These are phyloP conservation scores for Suhomyces bokatorum DNA, from an alignment of 1,139 yeast genomes.

Conservation along the genomic window DNA sequence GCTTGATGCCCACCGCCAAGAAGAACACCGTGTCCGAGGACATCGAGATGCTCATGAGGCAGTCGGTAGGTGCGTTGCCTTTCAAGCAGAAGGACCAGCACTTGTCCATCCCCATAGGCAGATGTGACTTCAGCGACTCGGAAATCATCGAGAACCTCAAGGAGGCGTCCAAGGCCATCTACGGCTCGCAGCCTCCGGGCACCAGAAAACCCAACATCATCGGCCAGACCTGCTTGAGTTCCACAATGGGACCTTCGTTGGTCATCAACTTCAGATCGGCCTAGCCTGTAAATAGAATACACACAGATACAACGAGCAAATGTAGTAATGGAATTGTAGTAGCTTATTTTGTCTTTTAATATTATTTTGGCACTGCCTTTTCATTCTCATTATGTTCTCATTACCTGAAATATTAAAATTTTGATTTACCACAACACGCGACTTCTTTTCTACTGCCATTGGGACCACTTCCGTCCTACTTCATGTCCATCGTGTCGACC, in stretches of 20 bases:
- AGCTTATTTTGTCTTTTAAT: no score
- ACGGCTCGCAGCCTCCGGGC: conserved; percentile 56
- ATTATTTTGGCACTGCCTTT: no score
- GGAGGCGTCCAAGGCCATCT: conserved; percentile 67
- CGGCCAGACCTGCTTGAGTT: conserved; percentile 68
- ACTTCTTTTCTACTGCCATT: neutral
- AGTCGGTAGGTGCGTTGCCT: conserved; percentile 66
- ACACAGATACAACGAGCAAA: no score
- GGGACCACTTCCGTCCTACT: neutral
- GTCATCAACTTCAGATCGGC: conserved; percentile 51
- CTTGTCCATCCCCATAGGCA: conserved; percentile 72
- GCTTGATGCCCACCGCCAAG: conserved; percentile 84
- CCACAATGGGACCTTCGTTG: conserved; percentile 81
- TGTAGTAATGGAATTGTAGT: no score
- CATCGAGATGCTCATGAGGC: conserved; percentile 51
- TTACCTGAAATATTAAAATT: no score
- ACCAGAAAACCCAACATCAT: conserved; percentile 68
- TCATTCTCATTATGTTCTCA: no score
- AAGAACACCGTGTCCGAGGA: conserved; percentile 85
- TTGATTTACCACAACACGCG: neutral
- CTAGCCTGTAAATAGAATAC: conserved; percentile 9
- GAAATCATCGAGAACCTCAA: conserved; percentile 73
- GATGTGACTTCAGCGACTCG: conserved; percentile 74
- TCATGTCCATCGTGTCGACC: conserved; percentile 8
- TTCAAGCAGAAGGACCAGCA: conserved; percentile 67